Conservation (phyloP, 1,284 basidiomycete genomes). For the Amylostereum areolatum region DNA sequence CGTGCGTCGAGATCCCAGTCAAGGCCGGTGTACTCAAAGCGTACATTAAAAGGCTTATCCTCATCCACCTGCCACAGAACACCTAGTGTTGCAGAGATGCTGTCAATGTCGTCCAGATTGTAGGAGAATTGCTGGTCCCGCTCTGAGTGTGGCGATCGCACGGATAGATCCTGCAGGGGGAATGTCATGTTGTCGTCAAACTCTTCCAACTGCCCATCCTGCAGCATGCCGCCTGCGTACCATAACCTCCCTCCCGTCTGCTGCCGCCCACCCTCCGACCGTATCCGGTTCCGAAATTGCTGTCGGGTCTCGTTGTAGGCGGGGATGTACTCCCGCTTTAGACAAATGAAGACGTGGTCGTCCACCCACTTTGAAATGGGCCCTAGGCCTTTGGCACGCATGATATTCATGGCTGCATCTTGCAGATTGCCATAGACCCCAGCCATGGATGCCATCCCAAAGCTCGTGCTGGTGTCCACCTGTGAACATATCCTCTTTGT, state of each 20-base stretch:
- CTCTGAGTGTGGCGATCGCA: slow-evolving; percentile 2
- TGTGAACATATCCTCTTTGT: slow-evolving; percentile 15
- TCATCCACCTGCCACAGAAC: slow-evolving; percentile 19
- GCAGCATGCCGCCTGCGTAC: slow-evolving; percentile 4
- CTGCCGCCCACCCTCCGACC: slow-evolving; percentile 8
- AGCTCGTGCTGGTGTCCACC: slow-evolving; percentile 22
- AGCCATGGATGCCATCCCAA: slow-evolving; percentile 23
- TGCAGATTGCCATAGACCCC: slow-evolving; percentile 26
- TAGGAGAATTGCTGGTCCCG: slow-evolving; percentile 12
- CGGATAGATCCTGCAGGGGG: slow-evolving; percentile 2
- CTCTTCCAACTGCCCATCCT: slow-evolving; percentile 10
- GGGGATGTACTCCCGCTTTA: slow-evolving; percentile 12
- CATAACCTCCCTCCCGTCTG: neutral
- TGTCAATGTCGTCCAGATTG: slow-evolving; percentile 15
- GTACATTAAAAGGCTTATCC: slow-evolving; percentile 9
- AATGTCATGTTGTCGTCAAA: slow-evolving; percentile 11
- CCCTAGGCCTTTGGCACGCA: slow-evolving; percentile 20
- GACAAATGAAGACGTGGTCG: slow-evolving; percentile 29
- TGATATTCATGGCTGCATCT: slow-evolving; percentile 24
- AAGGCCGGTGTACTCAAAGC: slow-evolving; percentile 17
- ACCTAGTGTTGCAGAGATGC: slow-evolving; percentile 14
- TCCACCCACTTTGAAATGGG: slow-evolving; percentile 35
- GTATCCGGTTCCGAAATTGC: slow-evolving; percentile 6
- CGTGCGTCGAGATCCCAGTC: slow-evolving; percentile 13
- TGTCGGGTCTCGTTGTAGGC: slow-evolving; percentile 17